Percentiles rank a stretch among this genome's conserved stretches.
Conservation (phyloP, 2,329 filamentous ascomycete genomes). For the Lachnellula suecica region DNA sequence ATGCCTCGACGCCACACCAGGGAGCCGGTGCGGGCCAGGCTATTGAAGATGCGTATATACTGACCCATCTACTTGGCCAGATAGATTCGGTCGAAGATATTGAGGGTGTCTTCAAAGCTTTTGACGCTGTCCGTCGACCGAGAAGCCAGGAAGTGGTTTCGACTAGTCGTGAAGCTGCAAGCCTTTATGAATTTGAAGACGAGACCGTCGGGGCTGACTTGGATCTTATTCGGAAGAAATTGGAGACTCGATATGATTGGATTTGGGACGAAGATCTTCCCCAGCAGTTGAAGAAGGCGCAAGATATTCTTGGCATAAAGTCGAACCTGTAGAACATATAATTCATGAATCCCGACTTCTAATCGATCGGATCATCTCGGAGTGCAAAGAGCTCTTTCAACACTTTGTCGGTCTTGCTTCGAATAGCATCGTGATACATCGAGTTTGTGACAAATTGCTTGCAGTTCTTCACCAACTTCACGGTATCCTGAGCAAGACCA, state of each 20-base stretch:
- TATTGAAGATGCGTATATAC: constrained; percentile 50
- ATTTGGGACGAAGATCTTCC: constrained; percentile 38
- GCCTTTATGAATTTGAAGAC: constrained; percentile 45
- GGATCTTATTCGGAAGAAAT: constrained; percentile 36
- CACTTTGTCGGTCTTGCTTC: constrained; percentile 72
- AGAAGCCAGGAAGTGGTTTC: constrained; percentile 31
- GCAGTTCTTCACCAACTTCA: constrained; percentile 69
- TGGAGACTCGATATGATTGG: constrained; percentile 35
- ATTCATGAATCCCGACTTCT: too few relatives aligned
- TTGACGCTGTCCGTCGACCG: constrained; percentile 46
- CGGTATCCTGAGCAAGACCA: constrained; percentile 71
- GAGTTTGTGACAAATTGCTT: constrained; percentile 84
- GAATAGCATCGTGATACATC: constrained; percentile 83
- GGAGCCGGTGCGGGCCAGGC: constrained; percentile 59
- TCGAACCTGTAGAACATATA: constrained; percentile 8
- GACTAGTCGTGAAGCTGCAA: constrained; percentile 27
- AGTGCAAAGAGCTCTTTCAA: constrained; percentile 74
- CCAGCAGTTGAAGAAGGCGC: constrained; percentile 37
- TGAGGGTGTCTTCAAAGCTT: constrained; percentile 47
- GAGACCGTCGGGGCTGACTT: constrained; percentile 36
- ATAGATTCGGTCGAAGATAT: constrained; percentile 36
- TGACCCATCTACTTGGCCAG: constrained; percentile 46
- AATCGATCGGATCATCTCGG: constrained; percentile 67
- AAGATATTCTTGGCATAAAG: constrained; percentile 32
- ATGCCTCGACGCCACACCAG: constrained; percentile 60